Conservation (phyloP, 108 stramenopile species). For the Schizochytrium sp. region DNA sequence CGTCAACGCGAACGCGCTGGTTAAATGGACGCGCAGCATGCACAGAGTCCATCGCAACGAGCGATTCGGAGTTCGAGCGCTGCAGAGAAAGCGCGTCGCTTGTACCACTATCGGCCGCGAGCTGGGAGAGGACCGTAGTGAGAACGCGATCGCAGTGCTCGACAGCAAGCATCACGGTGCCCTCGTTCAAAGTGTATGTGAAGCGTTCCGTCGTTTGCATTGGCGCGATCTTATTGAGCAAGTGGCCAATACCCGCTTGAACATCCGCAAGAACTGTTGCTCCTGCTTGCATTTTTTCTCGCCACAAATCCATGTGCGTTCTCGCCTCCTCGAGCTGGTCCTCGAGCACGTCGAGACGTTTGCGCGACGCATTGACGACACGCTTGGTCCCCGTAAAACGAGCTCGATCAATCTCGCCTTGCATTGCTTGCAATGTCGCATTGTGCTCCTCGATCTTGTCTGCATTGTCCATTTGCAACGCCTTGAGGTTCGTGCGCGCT, state of each 20-base stretch:
- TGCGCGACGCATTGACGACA: conserved; percentile 22
- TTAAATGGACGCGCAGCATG: conserved; percentile 48
- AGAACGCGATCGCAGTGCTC: background rate
- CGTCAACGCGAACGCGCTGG: conserved; percentile 42
- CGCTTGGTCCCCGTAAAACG: background rate
- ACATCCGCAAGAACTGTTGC: conserved; percentile 44
- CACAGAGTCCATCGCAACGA: conserved; percentile 23
- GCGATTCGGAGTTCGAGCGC: conserved; percentile 22
- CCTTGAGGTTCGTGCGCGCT: conserved; percentile 56
- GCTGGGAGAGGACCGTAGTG: background rate
- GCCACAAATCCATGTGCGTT: conserved; percentile 43
- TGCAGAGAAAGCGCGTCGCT: conserved; percentile 15
- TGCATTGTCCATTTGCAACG: conserved; percentile 57
- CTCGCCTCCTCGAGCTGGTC: conserved; percentile 43
- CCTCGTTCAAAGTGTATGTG: conserved; percentile 30
- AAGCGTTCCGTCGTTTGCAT: conserved; percentile 43
- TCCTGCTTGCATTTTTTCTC: conserved; percentile 52
- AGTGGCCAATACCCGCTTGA: conserved; percentile 63
- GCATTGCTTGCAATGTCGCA: conserved; percentile 33
- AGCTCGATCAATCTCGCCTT: conserved; percentile 38
- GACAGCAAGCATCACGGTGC: conserved; percentile 19
- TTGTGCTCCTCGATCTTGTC: conserved; percentile 48
- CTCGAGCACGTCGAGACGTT: conserved; percentile 57
- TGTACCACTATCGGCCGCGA: background rate
- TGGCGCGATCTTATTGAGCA: conserved; percentile 59